These are phyloP conservation scores for Trypanosoma platydactyli DNA, from an alignment of 208 protist genomes.

Conservation along the genomic window DNA sequence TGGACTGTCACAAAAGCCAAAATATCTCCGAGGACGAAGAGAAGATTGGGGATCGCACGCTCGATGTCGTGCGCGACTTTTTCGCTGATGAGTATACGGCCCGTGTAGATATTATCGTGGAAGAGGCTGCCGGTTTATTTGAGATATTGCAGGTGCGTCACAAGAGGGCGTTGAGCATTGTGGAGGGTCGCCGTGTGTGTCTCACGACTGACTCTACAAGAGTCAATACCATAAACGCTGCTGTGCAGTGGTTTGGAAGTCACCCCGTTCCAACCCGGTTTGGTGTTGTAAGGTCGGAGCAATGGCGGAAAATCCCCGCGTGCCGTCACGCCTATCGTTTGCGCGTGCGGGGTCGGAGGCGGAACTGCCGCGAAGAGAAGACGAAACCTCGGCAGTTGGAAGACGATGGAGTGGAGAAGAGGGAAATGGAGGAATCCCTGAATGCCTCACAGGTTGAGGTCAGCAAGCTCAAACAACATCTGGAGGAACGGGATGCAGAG, in stretches of 20 bases:
- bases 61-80: not conserved
- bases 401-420: not conserved
- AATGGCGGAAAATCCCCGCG: not conserved
- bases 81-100: not conserved
- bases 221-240: not conserved
- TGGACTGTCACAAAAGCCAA: too few relatives aligned
- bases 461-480: not conserved
- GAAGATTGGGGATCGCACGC: not conserved
- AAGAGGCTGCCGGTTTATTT: slow-evolving; percentile 7
- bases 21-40: too few relatives aligned
- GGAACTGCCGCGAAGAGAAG: not conserved
- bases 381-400: not conserved
- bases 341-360: not conserved
- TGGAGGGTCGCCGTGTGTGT: not conserved
- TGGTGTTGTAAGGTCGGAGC: not conserved
- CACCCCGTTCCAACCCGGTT: not conserved
- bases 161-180: not conserved
- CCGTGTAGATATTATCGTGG: slow-evolving; percentile 4
- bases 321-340: not conserved
- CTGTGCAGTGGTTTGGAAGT: not conserved
- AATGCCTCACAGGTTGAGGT: not conserved
- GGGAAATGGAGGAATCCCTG: not conserved
- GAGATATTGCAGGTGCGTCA: slow-evolving; percentile 4
- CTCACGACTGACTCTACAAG: not conserved
- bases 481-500: not conserved